These are phyloP conservation scores for Microbotryum intermedium DNA, from an alignment of 1,284 basidiomycete species.

Conservation along the genomic window DNA sequence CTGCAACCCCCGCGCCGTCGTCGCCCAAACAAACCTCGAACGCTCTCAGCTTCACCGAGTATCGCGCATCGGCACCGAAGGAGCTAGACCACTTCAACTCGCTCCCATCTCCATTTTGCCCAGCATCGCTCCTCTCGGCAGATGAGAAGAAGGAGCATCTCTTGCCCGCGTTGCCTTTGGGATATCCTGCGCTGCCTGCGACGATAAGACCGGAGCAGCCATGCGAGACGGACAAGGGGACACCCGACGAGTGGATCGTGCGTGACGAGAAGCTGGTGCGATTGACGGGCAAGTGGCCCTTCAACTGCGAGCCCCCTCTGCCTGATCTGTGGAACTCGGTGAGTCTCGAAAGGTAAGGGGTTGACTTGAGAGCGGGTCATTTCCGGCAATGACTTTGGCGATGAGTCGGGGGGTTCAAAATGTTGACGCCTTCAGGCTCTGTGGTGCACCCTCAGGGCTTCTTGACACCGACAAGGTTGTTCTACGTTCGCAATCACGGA, in stretches of 20 bases:
- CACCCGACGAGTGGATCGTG: slow-evolving; percentile 46
- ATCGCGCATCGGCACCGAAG: too few species aligned
- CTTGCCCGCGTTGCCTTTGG: too few species aligned
- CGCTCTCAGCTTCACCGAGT: too few species aligned
- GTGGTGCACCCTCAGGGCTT: slow-evolving; percentile 44
- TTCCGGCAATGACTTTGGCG: not conserved
- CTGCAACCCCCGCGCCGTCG: too few species aligned
- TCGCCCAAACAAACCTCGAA: too few species aligned
- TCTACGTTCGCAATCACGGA: slow-evolving; percentile 61
- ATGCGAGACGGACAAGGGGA: slow-evolving; percentile 15
- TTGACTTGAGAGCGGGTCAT: not conserved
- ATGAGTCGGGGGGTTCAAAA: not conserved
- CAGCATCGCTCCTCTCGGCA: too few species aligned
- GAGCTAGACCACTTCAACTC: too few species aligned
- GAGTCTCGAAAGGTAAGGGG: slow-evolving; percentile 3
- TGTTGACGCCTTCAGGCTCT: not conserved
- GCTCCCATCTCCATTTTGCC: too few species aligned
- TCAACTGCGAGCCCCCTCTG: slow-evolving; percentile 53
- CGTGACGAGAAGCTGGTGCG: slow-evolving; percentile 45
- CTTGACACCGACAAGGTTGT: slow-evolving; percentile 55
- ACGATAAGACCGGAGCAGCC: too few species aligned
- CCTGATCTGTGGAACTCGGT: slow-evolving; percentile 46
- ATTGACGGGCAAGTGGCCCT: slow-evolving; percentile 51
- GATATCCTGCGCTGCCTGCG: too few species aligned
- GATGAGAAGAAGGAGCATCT: too few species aligned